These are phyloP conservation scores for Cantharellus anzutake DNA, from an alignment of 768 basidiomycete species.

Conservation along the genomic window DNA sequence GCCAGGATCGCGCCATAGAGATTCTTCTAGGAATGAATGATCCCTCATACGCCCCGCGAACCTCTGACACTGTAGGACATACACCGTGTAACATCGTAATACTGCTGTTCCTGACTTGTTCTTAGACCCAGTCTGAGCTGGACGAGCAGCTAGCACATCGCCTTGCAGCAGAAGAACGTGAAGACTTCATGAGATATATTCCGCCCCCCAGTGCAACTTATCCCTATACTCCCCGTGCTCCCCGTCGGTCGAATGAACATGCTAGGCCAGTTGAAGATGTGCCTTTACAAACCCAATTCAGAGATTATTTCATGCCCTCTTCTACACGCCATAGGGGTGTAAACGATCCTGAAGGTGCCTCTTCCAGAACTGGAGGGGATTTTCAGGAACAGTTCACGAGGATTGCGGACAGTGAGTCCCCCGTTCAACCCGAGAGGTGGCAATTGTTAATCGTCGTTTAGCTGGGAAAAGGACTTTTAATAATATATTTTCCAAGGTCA, in stretches of 20 bases:
- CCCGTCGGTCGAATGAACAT: background rate
- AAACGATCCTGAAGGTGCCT: slow-evolving; percentile 25
- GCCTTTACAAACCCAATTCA: background rate
- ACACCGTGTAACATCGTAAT: background rate
- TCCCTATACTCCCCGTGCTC: background rate
- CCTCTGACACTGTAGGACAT: background rate
- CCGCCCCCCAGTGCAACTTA: background rate
- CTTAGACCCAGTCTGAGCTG: slow-evolving; percentile 41
- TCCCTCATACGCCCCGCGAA: slow-evolving; percentile 40
- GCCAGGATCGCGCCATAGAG: slow-evolving; percentile 63
- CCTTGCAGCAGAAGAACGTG: slow-evolving; percentile 41
- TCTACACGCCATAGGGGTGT: slow-evolving; percentile 7
- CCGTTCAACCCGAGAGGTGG: background rate
- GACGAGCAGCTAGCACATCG: slow-evolving; percentile 66
- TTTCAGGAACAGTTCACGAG: slow-evolving; percentile 55
- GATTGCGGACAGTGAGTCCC: slow-evolving; percentile 53
- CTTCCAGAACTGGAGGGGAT: slow-evolving; percentile 3
- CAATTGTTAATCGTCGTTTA: slow-evolving; percentile 12
- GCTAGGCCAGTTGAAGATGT: background rate
- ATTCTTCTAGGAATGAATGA: slow-evolving; percentile 71
- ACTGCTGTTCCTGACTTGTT: background rate
- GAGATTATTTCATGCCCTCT: slow-evolving; percentile 15
- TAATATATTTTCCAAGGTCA: slow-evolving; percentile 53
- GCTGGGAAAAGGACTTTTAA: slow-evolving; percentile 67
- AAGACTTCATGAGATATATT: slow-evolving; percentile 5